Conservation (phyloP, 2,329 filamentous ascomycete genomes). For the Aquanectria penicillioides region DNA sequence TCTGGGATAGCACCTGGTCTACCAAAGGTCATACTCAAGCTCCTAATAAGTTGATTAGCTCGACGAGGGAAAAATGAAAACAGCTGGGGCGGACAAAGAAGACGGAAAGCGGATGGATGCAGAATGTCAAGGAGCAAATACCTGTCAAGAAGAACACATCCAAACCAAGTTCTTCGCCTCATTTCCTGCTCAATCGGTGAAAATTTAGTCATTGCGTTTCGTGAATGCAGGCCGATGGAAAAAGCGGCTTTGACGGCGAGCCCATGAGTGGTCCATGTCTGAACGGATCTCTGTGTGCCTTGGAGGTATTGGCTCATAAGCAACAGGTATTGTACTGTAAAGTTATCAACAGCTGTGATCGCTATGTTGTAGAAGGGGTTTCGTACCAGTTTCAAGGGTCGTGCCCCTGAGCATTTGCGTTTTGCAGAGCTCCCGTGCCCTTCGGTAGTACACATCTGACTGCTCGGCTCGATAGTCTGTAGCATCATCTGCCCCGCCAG, state of each 20-base stretch:
- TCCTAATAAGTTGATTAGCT: too few relatives aligned
- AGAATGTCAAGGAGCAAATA: too few relatives aligned
- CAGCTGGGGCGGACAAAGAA: too few relatives aligned
- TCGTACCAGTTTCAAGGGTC: slow-evolving; percentile 52
- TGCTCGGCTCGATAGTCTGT: slow-evolving; percentile 48
- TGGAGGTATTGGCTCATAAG: slow-evolving; percentile 63
- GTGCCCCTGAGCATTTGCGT: slow-evolving; percentile 51
- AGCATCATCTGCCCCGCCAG: slow-evolving; percentile 40
- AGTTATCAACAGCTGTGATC: background rate
- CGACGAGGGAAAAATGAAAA: too few relatives aligned
- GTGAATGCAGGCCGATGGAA: slow-evolving; percentile 62
- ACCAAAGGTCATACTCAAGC: slow-evolving; percentile 29
- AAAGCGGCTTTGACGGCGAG: slow-evolving; percentile 61
- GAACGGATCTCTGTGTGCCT: slow-evolving; percentile 61
- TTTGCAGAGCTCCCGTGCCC: slow-evolving; percentile 55
- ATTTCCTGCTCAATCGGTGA: slow-evolving; percentile 56
- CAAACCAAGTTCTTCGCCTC: slow-evolving; percentile 57
- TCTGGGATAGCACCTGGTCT: slow-evolving; percentile 28
- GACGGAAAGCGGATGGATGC: background rate
- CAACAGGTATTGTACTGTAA: slow-evolving; percentile 57
- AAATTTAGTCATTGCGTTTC: slow-evolving; percentile 47
- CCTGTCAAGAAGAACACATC: slow-evolving; percentile 31
- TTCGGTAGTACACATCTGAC: slow-evolving; percentile 56
- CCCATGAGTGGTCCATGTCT: slow-evolving; percentile 65
- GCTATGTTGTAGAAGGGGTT: too few relatives aligned